Evolutionary conservation across 31 red algal species (phyloP).

Genomic region (Asparagopsis taxiformis): DNA sequence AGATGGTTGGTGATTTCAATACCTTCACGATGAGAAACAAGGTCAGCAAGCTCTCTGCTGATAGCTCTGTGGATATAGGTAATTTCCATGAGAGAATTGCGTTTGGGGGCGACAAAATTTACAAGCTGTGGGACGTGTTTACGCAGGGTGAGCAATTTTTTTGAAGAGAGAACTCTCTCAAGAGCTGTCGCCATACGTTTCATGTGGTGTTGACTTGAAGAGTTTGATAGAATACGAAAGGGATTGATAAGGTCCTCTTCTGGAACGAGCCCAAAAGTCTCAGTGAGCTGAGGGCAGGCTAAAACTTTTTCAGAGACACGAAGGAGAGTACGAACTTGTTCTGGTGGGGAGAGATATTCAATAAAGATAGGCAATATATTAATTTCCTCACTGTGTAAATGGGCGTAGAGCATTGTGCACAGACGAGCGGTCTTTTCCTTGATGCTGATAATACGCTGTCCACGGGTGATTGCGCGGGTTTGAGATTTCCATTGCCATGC

Average conservation of each 20-base stretch:
- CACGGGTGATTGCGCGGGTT: too few species aligned
- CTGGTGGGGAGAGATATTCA: constrained; percentile 1
- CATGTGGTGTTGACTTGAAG: constrained; percentile 17
- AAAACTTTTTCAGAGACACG: neutral
- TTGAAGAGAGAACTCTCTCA: constrained; percentile 20
- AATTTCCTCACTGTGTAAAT: neutral
- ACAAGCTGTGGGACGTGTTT: constrained; percentile 17
- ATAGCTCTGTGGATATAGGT: constrained; percentile 67
- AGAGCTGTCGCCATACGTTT: constrained; percentile 23
- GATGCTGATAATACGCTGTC: too few species aligned
- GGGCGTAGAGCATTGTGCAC: neutral
- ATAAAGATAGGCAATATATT: constrained; percentile 14
- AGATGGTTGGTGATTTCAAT: constrained; percentile 44
- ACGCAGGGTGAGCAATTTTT: constrained; percentile 28
- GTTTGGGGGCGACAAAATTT: constrained; percentile 24
- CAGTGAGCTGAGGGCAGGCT: constrained; percentile 1
- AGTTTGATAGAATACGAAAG: constrained; percentile 8
- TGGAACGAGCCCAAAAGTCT: constrained; percentile 17
- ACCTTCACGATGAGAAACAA: constrained; percentile 51
- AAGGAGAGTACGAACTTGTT: constrained; percentile 21
- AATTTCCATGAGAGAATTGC: constrained; percentile 71
- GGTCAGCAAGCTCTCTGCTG: constrained; percentile 47
- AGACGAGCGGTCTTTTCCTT: neutral
- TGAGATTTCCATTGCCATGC: too few species aligned
- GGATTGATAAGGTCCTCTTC: constrained; percentile 10